Evolutionary conservation across 257 asterid genomes (phyloP), one percentile per base, ranked within the genome.

Genomic region (Solanum phureja): DNA sequence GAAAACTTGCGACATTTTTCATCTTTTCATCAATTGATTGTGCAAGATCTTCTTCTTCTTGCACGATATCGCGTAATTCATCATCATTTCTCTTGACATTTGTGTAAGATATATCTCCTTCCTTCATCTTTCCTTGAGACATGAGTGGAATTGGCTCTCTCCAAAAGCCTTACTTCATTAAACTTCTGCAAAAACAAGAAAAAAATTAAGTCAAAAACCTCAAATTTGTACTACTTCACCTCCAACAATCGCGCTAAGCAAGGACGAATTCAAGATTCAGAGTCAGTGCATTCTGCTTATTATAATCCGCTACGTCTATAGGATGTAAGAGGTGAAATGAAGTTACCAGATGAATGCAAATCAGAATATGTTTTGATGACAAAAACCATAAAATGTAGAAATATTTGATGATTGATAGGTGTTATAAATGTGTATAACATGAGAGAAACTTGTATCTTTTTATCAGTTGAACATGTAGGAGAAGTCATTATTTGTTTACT

Each of bases 11-110:
- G 18, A 86, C 16, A 44, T 35, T 11, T 52, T 90, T 95, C 92
- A 93, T 90, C 88, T 88, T 93, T 23, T 68, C 73, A 64, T 88
- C 88, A 90, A 94, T 94, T 56, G 93, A 90, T 87, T 90, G 60
- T 24, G 87, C 89, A 29, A 94, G 92, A 83, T 62, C 81, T 64
- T 44, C 81, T 74, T 86, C 91, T n/a, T 88, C 93, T 27, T 64
- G 86, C 83, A 35, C 34, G 3, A 90, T 88, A 16, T 90, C 91
- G 33, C 91, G 79, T 46, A 92, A 83, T 5, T 87, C 79, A 73
- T 91, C 91, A 46, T 90, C 90, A 31, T 37, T 83, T 69, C 33
- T 86, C 71, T 66, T 49, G 3, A 42, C 76, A 31, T 71, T 85
- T 44, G 42, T 29, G 40, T 44, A 29, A 35, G 42, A 81, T 81